Percentiles rank a stretch among this genome's conserved stretches.
phyloP scores from a whole-genome alignment of 2,329 filamentous ascomycete genomes.

The Dryadomyces sulphureus region DNA sequence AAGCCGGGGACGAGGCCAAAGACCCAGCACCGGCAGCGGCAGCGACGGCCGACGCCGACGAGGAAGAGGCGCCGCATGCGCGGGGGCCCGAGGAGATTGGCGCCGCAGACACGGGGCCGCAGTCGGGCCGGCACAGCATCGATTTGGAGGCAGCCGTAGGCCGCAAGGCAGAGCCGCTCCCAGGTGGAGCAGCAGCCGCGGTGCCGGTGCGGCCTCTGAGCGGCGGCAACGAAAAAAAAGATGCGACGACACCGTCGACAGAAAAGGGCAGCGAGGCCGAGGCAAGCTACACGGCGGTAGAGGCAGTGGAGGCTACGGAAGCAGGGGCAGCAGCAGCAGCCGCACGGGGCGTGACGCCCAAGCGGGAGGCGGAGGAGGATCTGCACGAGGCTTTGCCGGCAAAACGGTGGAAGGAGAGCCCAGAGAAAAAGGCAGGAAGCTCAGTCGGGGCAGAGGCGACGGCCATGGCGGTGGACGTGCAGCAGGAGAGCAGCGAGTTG shows the following conservation, averaged over 20 bases:
- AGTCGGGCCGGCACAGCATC: slow-evolving; percentile 33
- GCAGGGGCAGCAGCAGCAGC: too few relatives aligned
- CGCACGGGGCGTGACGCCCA: too few relatives aligned
- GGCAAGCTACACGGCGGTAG: not conserved
- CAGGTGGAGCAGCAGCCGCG: not conserved
- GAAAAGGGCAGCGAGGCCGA: not conserved
- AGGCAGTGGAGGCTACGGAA: too few relatives aligned
- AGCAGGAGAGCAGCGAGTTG: not conserved
- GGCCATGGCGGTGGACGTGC: not conserved
- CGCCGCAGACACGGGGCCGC: slow-evolving; percentile 72
- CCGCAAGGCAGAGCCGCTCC: slow-evolving; percentile 22
- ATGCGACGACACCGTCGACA: not conserved
- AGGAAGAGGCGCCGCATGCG: slow-evolving; percentile 60
- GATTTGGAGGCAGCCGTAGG: slow-evolving; percentile 48
- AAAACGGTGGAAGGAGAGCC: slow-evolving; percentile 32
- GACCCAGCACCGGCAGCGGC: slow-evolving; percentile 8
- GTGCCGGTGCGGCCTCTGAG: slow-evolving; percentile 4
- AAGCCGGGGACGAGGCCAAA: not conserved
- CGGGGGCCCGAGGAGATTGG: slow-evolving; percentile 76
- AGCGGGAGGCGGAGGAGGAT: slow-evolving; percentile 37
- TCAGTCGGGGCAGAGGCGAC: not conserved
- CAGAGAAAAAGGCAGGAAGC: not conserved
- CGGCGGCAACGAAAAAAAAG: slow-evolving; percentile 13
- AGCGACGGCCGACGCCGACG: slow-evolving; percentile 5
- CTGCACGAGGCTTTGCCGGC: slow-evolving; percentile 18